phyloP scores from a whole-genome alignment of 2,329 filamentous ascomycete species.

The Botryotinia calthae region DNA sequence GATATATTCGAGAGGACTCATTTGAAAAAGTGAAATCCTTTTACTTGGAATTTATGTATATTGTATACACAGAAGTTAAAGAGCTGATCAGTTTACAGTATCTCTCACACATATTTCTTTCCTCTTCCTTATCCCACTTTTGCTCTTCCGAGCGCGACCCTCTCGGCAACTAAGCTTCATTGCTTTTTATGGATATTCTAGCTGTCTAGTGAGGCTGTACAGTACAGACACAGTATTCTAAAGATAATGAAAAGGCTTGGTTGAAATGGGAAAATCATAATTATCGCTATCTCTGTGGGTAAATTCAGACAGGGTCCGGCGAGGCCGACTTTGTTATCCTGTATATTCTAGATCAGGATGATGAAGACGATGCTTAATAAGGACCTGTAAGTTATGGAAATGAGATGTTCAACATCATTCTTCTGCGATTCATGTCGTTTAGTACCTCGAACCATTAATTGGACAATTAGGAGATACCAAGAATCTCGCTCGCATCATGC shows the following conservation, averaged over 20 bases:
- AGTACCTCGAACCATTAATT: too few relatives aligned
- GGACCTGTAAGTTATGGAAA: too few relatives aligned
- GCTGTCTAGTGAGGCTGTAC: neutral
- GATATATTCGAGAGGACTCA: neutral
- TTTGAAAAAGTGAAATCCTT: neutral
- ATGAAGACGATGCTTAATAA: too few relatives aligned
- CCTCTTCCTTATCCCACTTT: too few relatives aligned
- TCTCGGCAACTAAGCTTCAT: neutral
- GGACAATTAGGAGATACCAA: too few relatives aligned
- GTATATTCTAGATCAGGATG: neutral
- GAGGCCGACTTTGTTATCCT: neutral
- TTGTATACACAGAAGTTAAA: neutral
- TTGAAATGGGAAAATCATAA: neutral
- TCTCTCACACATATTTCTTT: too few relatives aligned
- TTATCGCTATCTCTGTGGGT: too few relatives aligned
- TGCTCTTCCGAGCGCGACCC: neutral
- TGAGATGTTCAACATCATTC: too few relatives aligned
- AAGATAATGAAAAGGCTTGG: neutral
- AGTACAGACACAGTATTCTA: neutral
- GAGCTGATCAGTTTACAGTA: neutral
- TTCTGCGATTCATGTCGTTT: too few relatives aligned
- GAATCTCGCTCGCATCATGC: too few relatives aligned
- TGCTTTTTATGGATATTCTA: neutral
- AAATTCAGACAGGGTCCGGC: too few relatives aligned
- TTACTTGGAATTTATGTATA: neutral